These are phyloP conservation scores for Colletotrichum sp. DNA, from an alignment of 2,329 filamentous ascomycete genomes.

Conservation along the genomic window DNA sequence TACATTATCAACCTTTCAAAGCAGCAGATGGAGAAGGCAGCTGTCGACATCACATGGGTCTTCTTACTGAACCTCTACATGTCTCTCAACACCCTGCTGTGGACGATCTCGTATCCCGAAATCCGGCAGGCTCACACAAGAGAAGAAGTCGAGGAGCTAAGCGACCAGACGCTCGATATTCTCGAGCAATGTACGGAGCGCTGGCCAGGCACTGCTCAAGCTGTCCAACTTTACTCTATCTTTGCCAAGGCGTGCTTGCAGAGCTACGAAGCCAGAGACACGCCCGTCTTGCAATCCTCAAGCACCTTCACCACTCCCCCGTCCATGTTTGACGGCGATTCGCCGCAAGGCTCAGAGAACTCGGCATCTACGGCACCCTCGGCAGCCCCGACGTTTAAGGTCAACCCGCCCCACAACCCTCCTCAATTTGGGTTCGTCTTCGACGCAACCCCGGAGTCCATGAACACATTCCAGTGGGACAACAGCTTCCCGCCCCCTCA, in stretches of 20 bases:
- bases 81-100: constrained; percentile 88
- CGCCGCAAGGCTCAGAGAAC: constrained; percentile 47
- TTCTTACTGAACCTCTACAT: constrained; percentile 91
- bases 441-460: constrained; percentile 58
- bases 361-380: constrained; percentile 33
- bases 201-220: constrained; percentile 90
- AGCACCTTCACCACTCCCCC: constrained; percentile 48
- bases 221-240: constrained; percentile 84
- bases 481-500: constrained; percentile 45
- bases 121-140: constrained; percentile 75
- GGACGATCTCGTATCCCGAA: constrained; percentile 87
- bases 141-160: constrained; percentile 77
- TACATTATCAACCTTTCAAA: constrained; percentile 83
- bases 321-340: constrained; percentile 53
- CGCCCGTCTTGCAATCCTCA: constrained; percentile 33
- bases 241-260: constrained; percentile 86
- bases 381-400: constrained; percentile 41
- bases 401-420: constrained; percentile 54
- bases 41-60: constrained; percentile 91
- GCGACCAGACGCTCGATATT: constrained; percentile 77
- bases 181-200: constrained; percentile 82
- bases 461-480: constrained; percentile 51
- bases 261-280: constrained; percentile 74
- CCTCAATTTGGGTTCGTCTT: constrained; percentile 66
- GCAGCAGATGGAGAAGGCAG: constrained; percentile 77